Conservation (phyloP, 2,329 filamentous ascomycete species). For the Talaromyces rugulosus region DNA sequence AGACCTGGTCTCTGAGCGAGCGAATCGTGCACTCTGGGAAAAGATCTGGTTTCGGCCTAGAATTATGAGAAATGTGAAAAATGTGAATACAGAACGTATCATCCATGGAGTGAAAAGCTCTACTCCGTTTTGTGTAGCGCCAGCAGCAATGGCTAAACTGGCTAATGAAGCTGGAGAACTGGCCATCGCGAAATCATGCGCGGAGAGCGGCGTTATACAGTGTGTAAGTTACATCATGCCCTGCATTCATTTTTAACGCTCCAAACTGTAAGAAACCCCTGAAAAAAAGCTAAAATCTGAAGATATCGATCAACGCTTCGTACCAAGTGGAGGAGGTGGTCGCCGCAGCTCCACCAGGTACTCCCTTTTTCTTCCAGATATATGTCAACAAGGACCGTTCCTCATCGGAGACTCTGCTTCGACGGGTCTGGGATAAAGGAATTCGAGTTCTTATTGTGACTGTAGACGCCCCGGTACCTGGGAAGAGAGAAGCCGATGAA, state of each 20-base stretch:
- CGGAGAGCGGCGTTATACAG: slow-evolving; percentile 19
- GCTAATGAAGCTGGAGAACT: slow-evolving; percentile 41
- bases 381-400: slow-evolving; percentile 31
- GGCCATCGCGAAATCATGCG: slow-evolving; percentile 32
- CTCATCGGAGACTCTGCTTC: slow-evolving; percentile 20
- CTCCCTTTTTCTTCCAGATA: slow-evolving; percentile 31
- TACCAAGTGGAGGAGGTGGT: slow-evolving; percentile 36
- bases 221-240: background rate
- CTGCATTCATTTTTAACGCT: background rate
- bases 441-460: slow-evolving; percentile 28
- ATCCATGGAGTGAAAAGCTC: slow-evolving; percentile 28
- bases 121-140: slow-evolving; percentile 39
- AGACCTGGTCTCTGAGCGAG: slow-evolving; percentile 43
- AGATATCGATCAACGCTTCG: background rate
- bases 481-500: slow-evolving; percentile 29
- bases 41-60: slow-evolving; percentile 47
- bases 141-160: slow-evolving; percentile 39
- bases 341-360: slow-evolving; percentile 17
- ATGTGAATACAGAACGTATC: slow-evolving; percentile 29
- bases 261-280: background rate
- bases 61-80: slow-evolving; percentile 32
- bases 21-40: slow-evolving; percentile 35
- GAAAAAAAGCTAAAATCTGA: background rate
- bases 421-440: slow-evolving; percentile 21
- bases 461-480: slow-evolving; percentile 29